Evolutionary conservation across 441 rosid genomes (phyloP).

Genomic region (Lepidium campestre): DNA sequence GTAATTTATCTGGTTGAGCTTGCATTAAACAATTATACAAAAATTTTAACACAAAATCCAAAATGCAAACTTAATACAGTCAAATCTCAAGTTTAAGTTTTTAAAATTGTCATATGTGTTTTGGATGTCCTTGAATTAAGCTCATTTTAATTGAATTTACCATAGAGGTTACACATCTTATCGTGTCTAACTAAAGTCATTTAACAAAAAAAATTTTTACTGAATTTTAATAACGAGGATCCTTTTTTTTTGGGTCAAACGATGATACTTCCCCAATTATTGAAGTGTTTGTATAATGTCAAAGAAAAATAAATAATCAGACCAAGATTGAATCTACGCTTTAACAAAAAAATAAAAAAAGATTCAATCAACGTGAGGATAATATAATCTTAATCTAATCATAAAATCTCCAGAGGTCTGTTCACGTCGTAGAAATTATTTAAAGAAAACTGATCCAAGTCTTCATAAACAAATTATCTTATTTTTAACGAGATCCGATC

Average conservation of each 20-base stretch:
- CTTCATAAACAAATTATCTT: not conserved
- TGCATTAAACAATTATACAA: too few relatives aligned
- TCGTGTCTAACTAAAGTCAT: not conserved
- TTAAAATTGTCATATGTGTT: too few relatives aligned
- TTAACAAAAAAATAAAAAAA: too few relatives aligned
- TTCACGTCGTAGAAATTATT: conserved; percentile 17
- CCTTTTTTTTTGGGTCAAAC: too few relatives aligned
- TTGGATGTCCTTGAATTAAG: not conserved
- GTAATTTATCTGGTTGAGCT: too few relatives aligned
- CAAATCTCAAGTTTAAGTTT: too few relatives aligned
- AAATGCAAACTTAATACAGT: too few relatives aligned
- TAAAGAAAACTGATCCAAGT: not conserved
- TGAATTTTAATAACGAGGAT: too few relatives aligned
- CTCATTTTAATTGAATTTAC: too few relatives aligned
- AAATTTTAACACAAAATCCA: too few relatives aligned
- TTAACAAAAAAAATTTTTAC: too few relatives aligned
- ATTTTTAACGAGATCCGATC: too few relatives aligned
- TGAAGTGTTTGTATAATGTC: not conserved
- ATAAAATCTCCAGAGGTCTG: conserved; percentile 1
- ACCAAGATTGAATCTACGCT: conserved; percentile 8
- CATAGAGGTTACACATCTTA: not conserved
- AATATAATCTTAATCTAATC: conserved; percentile 14
- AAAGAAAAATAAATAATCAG: not conserved
- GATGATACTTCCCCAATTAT: not conserved
- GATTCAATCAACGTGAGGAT: conserved; percentile 18